Base-by-base conservation (phyloP, 768 basidiomycete genomes). In the Naganishia friedmannii region DNA sequence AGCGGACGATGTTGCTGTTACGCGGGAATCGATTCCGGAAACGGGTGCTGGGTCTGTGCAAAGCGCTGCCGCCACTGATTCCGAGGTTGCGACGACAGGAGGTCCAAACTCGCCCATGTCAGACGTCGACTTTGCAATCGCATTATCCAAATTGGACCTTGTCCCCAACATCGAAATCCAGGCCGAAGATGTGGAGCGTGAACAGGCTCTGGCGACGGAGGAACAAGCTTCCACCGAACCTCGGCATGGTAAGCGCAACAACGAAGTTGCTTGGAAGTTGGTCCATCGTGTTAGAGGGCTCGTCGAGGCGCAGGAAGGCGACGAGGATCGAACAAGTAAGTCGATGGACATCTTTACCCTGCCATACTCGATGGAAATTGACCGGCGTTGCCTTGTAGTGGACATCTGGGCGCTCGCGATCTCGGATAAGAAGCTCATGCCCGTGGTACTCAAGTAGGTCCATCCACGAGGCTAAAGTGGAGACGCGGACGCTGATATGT, bases 341-440 rank as follows among this genome's bases (percentile, higher is more conserved):
- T 73, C 28, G 15, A 32, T 23, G 34, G 9, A n/a, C 2, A 7
- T 32, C 7, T 28, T 53, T 67, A 31, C 42, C 9, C 15, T 42
- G 42, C 42, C 7, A 17, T 42, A 42, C 7, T 15, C 9, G 15
- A 42, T 42, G 42, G 42, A 13, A 17, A 42, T 15, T 42, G 42
- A 42, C 7, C 23, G 48, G 48, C 2, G 23, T 26, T 51, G 12
- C 48, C 23, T 39, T 19, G 31, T 42, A 78, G 77, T 80, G 66
- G 75, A 80, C 4, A 65, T 80, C 31, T 80, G 77, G 76, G 74
- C 70, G 0, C 70, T 76, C 19, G 70, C 73, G 13, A 68, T 79
- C 17, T 72, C 58, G 5, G 76, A 80, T 55, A 70, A 73, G 3
- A 74, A 73, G 54, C 48, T 77, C 28, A 76, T 74, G 21, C 72